phyloP scores from a whole-genome alignment of 176 grass and related monocot genomes.

The Calamus simplicifolius region DNA sequence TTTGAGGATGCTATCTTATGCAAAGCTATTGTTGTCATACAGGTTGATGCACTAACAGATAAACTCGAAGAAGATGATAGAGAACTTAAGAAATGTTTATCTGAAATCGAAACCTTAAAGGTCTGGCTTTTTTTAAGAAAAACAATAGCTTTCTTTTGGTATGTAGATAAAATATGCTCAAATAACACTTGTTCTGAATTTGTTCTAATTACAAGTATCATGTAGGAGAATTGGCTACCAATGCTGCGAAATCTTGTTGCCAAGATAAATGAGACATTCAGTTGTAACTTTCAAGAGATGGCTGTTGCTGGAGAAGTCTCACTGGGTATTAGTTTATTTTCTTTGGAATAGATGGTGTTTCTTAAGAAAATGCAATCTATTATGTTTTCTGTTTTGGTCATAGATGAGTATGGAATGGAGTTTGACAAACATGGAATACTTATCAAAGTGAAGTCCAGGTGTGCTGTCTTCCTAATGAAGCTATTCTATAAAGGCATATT shows the following conservation, averaged over 20 bases:
- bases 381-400: conserved; percentile 18
- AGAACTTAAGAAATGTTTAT: conserved; percentile 36
- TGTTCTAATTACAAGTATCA: conserved; percentile 1
- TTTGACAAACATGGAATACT: conserved; percentile 84
- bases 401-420: conserved; percentile 82
- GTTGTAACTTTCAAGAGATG: conserved; percentile 98
- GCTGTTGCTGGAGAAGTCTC: conserved; percentile 98
- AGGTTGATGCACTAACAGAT: conserved; percentile 70
- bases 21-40: conserved; percentile 5
- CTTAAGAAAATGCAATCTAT: not conserved
- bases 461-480: conserved; percentile 25
- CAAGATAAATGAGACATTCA: conserved; percentile 88
- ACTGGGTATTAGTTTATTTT: conserved; percentile 45
- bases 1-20: not conserved
- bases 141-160: no score
- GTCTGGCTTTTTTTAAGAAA: conserved; percentile 12
- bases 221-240: conserved; percentile 84
- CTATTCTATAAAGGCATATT: not conserved
- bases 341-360: not conserved
- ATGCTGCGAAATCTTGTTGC: conserved; percentile 63
- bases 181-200: not conserved
- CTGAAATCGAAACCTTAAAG: conserved; percentile 75
- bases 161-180: no score
- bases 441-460: conserved; percentile 98
- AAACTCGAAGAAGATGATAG: conserved; percentile 64